Evolutionary conservation across 495 filamentous ascomycete genomes (phyloP), one percentile per base, ranked within the genome.

Genomic region (Tuber magnatum): DNA sequence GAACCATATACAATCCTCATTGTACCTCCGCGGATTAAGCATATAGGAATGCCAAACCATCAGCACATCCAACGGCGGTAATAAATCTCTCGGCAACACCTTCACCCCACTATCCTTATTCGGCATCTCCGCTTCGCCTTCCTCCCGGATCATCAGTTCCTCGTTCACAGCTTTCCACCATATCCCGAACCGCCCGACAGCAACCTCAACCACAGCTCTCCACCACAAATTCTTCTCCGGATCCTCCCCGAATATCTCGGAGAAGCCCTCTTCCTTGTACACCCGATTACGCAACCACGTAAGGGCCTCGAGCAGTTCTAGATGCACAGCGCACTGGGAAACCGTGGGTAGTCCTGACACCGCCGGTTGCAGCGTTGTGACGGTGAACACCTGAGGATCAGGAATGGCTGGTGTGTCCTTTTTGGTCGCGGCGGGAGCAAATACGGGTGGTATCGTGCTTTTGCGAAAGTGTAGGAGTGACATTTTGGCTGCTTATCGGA

Each of bases 11-110:
- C 90, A 91, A 81, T 97, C 93, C 78, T 97, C 93, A 4, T 93
- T 87, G 81, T 90, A 97, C 68, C 85, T 85, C 41, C 91, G 85
- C 3, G 93, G 93, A 77, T 94, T 96, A 5, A 97, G 87, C 89
- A 94, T 90, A 78, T 93, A 92, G 1, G 91, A 85, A 83, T 97
- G 93, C 92, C 92, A 95, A 0, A 96, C 92, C 92, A 97, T 93
- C 68, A 97, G 83, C 3, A 97, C 89, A 82, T 97, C 93, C 9
- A 85, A 77, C 4, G 83, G 84, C 0, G 84, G 84, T 24, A 80
- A 69, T 20, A 80, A 6, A 41, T 75, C 77, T 32, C 69, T 68
- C 10, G 78, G 78, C 16, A 79, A 46, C 43, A 76, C 43, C 9
- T 71, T 65, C 32, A 39, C 9, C 5, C 75, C 71, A 83, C 84